phyloP scores from a whole-genome alignment of 2,329 filamentous ascomycete species.

The Colletotrichum noveboracense region DNA sequence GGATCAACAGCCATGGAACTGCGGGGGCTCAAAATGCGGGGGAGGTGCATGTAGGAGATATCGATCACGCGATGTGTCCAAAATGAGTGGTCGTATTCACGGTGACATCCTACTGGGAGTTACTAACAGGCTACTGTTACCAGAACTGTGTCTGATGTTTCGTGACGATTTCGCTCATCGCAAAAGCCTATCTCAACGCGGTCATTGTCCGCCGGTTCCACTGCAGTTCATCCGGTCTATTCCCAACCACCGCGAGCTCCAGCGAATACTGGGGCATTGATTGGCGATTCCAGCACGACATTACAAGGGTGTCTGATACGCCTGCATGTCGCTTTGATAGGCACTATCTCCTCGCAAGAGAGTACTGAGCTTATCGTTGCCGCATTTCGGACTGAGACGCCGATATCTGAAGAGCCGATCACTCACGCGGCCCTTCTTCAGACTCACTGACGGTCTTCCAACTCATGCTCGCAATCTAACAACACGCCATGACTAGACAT shows the following conservation, averaged over 20 bases:
- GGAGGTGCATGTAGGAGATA: not conserved
- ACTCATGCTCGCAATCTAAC: not conserved
- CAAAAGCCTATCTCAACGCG: not conserved
- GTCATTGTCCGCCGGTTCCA: not conserved
- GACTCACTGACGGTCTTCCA: not conserved
- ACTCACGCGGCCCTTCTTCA: not conserved
- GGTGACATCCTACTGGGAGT: not conserved
- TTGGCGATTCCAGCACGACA: not conserved
- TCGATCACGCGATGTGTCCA: not conserved
- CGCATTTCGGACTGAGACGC: not conserved
- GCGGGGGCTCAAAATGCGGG: not conserved
- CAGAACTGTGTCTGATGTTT: not conserved
- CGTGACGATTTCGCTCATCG: not conserved
- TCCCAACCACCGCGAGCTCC: not conserved
- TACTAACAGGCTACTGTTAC: not conserved
- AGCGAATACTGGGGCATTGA: not conserved
- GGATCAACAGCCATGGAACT: not conserved
- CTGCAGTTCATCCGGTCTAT: not conserved
- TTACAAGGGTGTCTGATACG: not conserved
- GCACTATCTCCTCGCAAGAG: not conserved
- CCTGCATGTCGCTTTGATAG: not conserved
- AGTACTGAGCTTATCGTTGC: not conserved
- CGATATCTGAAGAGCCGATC: not conserved
- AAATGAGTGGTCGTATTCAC: not conserved
- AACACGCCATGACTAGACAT: not conserved